Evolutionary conservation across 257 asterid species (phyloP).

Genomic region (Nemophila menziesii): DNA sequence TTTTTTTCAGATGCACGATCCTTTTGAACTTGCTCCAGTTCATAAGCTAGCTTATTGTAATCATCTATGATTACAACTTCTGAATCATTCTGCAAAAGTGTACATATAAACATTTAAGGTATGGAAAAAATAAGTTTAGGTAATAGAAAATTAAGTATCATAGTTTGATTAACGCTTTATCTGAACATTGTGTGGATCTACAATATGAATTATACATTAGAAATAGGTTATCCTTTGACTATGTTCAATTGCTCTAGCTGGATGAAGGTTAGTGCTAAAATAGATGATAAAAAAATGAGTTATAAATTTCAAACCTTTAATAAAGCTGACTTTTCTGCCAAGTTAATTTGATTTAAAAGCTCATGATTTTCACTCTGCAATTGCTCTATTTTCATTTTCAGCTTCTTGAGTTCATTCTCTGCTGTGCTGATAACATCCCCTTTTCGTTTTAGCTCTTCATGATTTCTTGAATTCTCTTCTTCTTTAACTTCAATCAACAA

Average conservation of each 20-base stretch:
- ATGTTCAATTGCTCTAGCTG: too few species aligned
- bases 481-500: slow-evolving; percentile 25
- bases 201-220: too few species aligned
- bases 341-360: slow-evolving; percentile 14
- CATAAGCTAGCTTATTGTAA: slow-evolving; percentile 14
- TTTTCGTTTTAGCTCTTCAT: slow-evolving; percentile 22
- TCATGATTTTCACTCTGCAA: slow-evolving; percentile 26
- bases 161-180: too few species aligned
- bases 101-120: neutral
- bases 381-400: slow-evolving; percentile 13
- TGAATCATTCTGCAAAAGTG: slow-evolving; percentile 20
- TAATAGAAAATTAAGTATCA: neutral
- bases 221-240: too few species aligned
- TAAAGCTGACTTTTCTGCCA: slow-evolving; percentile 20
- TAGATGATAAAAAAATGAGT: neutral
- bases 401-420: slow-evolving; percentile 31
- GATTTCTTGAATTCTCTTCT: slow-evolving; percentile 25
- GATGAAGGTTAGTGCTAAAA: too few species aligned
- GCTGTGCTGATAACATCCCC: slow-evolving; percentile 14
- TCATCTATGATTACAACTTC: slow-evolving; percentile 16
- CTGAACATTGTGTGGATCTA: too few species aligned
- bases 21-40: slow-evolving; percentile 20
- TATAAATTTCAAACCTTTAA: slow-evolving; percentile 31
- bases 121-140: neutral
- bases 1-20: slow-evolving; percentile 18